phyloP scores from a whole-genome alignment of 2,329 filamentous ascomycete genomes.

The Ophiostoma ulmi region DNA sequence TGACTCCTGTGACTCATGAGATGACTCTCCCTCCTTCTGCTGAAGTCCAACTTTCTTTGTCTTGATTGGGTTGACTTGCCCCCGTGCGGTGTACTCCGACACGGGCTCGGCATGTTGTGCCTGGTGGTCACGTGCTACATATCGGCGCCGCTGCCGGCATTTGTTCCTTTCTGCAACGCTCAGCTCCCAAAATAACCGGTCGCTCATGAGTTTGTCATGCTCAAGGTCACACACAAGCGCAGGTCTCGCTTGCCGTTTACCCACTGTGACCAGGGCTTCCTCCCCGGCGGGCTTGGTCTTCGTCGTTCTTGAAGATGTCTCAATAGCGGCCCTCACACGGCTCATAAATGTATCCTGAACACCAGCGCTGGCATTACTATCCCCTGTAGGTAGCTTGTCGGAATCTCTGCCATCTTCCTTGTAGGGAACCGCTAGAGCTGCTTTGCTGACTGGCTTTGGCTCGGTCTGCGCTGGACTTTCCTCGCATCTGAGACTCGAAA shows the following conservation, averaged over 20 bases:
- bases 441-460: not conserved
- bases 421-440: not conserved
- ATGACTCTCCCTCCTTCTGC: not conserved
- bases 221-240: constrained; percentile 6
- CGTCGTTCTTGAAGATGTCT: not conserved
- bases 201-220: constrained; percentile 22
- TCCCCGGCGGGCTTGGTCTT: not conserved
- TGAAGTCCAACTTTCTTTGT: not conserved
- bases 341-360: not conserved
- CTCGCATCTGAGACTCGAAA: not conserved
- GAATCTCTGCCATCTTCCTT: not conserved
- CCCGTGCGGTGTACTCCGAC: not conserved
- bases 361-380: not conserved
- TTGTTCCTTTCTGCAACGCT: constrained; percentile 4
- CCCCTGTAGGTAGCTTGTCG: not conserved
- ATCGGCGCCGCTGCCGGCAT: constrained; percentile 4
- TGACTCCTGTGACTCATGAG: not conserved
- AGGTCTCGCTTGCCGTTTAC: not conserved
- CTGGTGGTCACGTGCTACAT: not conserved
- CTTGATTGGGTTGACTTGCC: not conserved
- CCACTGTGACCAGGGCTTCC: not conserved
- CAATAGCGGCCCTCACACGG: not conserved
- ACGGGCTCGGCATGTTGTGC: not conserved
- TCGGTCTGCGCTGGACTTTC: not conserved
- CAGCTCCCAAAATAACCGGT: constrained; percentile 13